These are phyloP conservation scores for Ogataea pini DNA, from an alignment of 805 yeast species.

Conservation along the genomic window DNA sequence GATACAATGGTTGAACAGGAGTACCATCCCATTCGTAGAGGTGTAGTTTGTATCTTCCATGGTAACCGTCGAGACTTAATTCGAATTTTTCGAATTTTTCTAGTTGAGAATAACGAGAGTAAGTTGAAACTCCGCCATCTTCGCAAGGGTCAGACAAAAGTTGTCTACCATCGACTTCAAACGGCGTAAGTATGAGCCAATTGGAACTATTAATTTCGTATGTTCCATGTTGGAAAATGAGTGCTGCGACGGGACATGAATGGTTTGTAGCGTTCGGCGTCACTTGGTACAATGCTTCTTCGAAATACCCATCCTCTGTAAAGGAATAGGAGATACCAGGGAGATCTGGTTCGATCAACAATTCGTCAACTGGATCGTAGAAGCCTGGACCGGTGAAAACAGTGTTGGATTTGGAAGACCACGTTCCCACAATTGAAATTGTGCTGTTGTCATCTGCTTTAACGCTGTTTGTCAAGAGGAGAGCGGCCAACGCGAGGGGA, in stretches of 20 bases:
- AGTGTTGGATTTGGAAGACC: conserved; percentile 91
- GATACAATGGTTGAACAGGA: conserved; percentile 80
- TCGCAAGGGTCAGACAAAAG: conserved; percentile 84
- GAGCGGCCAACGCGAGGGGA: conserved; percentile 1
- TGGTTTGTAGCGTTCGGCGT: conserved; percentile 71
- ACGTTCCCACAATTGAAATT: conserved; percentile 70
- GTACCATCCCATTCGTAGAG: conserved; percentile 79
- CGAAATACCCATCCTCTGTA: conserved; percentile 88
- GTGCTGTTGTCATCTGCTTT: conserved; percentile 2
- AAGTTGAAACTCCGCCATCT: conserved; percentile 57
- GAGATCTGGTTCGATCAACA: conserved; percentile 89
- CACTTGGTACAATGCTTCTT: conserved; percentile 85
- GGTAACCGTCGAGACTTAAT: conserved; percentile 71
- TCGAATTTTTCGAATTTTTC: conserved; percentile 59
- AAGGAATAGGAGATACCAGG: conserved; percentile 95
- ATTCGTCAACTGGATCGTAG: conserved; percentile 94
- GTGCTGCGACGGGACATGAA: conserved; percentile 77
- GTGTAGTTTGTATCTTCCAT: conserved; percentile 77
- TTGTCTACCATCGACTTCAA: conserved; percentile 90
- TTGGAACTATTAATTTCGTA: conserved; percentile 68
- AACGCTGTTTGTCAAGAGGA: conserved; percentile 1
- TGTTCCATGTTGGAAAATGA: conserved; percentile 88
- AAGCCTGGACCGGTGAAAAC: conserved; percentile 97
- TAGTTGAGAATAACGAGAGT: conserved; percentile 70
- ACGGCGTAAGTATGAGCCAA: conserved; percentile 66